phyloP scores from a whole-genome alignment of 345 rosid species.

The Salix koriyanagi region DNA sequence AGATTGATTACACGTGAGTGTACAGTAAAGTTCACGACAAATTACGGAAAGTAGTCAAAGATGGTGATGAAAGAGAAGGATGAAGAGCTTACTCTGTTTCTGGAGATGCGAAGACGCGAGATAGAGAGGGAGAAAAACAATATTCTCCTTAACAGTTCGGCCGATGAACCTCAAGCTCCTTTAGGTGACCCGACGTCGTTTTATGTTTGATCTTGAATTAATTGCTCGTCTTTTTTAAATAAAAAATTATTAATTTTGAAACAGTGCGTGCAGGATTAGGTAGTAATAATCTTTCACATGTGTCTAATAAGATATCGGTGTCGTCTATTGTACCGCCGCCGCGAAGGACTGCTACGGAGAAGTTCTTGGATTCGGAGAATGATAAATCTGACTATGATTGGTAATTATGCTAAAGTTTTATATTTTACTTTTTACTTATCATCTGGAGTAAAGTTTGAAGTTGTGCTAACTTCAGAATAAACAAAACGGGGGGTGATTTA shows the following conservation, averaged over 20 bases:
- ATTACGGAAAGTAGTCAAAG: not conserved
- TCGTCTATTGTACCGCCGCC: conserved; percentile 7
- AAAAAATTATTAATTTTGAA: not conserved
- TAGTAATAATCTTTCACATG: not conserved
- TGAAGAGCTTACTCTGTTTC: conserved; percentile 23
- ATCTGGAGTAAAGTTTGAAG: not conserved
- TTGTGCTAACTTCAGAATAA: too few species aligned
- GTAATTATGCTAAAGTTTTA: conserved; percentile 5
- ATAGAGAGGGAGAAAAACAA: conserved; percentile 13
- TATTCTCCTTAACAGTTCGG: not conserved
- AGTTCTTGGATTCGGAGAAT: conserved; percentile 29
- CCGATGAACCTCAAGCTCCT: not conserved
- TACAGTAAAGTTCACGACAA: not conserved
- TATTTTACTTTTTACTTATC: not conserved
- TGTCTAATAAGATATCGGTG: not conserved
- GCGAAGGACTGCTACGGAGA: conserved; percentile 24
- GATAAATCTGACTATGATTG: conserved; percentile 33
- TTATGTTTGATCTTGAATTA: too few species aligned
- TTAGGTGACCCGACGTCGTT: not conserved
- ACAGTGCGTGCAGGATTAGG: not conserved
- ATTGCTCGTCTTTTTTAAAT: too few species aligned
- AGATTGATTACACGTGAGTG: not conserved
- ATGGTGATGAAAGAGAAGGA: conserved; percentile 27
- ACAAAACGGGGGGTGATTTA: too few species aligned
- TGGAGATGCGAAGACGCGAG: conserved; percentile 25